phyloP scores from a whole-genome alignment of 2,329 filamentous ascomycete species.

The Penicillium corylophilum region DNA sequence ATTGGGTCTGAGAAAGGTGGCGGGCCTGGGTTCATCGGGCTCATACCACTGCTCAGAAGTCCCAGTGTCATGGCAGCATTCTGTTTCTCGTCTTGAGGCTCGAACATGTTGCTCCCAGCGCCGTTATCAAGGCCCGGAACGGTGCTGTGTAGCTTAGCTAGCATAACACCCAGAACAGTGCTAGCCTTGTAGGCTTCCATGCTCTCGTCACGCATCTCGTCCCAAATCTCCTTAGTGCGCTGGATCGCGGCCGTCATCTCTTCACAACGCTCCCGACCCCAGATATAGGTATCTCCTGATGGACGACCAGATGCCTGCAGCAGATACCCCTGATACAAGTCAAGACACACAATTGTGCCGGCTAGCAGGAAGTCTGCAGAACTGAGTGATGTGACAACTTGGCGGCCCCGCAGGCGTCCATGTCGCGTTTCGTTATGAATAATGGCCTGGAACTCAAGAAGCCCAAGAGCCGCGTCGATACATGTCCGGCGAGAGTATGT shows the following conservation, averaged over 20 bases:
- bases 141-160: slow-evolving; percentile 65
- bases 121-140: slow-evolving; percentile 26
- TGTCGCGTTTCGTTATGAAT: slow-evolving; percentile 71
- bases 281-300: slow-evolving; percentile 46
- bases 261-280: slow-evolving; percentile 53
- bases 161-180: slow-evolving; percentile 76
- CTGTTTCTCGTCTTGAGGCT: slow-evolving; percentile 57
- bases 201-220: slow-evolving; percentile 69
- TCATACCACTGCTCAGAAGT: slow-evolving; percentile 64
- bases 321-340: slow-evolving; percentile 65
- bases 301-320: slow-evolving; percentile 32
- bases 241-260: slow-evolving; percentile 78
- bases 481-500: slow-evolving; percentile 79
- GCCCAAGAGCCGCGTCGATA: slow-evolving; percentile 80
- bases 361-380: slow-evolving; percentile 84
- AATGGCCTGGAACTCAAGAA: slow-evolving; percentile 73
- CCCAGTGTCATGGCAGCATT: slow-evolving; percentile 70
- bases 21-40: slow-evolving; percentile 43
- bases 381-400: slow-evolving; percentile 74
- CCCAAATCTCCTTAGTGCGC: slow-evolving; percentile 75
- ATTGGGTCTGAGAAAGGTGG: slow-evolving; percentile 30
- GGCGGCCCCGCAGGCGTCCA: slow-evolving; percentile 69
- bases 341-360: slow-evolving; percentile 78
- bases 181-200: slow-evolving; percentile 90
- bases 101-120: slow-evolving; percentile 28